Evolutionary conservation across 108 stramenopile species (phyloP), one percentile per base, ranked within the genome.

Genomic region (Cyclostephanos tholiformis): DNA sequence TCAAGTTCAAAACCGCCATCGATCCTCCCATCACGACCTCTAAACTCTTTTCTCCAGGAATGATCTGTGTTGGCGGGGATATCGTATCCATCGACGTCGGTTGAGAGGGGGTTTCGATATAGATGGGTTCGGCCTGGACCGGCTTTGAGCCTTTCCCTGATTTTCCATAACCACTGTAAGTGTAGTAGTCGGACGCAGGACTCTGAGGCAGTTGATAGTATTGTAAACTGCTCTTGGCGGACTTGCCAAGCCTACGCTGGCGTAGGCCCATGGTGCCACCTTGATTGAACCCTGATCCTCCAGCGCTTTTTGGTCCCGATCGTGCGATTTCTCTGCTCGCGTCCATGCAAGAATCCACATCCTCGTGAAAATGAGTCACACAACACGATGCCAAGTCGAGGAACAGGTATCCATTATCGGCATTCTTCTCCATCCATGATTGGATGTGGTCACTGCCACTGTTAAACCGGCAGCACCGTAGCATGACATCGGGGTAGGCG

Each of bases 21-120:
- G 38, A 14, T 26, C 77, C 77, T 41, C 77, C 77, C 77, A 78
- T 78, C 7, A 65, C 67, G 11, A 78, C 59, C 38, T 69, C 48
- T 8, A 78, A 70, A 50, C 14, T 30, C 13, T 53, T 68, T 56
- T 29, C 56, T 25, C 23, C 56, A 12, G 41, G 41, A 41, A 41
- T 41, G 7, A 41, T 4, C 12, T 3, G 41, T 41, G 41, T 41
- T 41, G 41, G 41, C 12, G 41, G 41, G 41, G 41, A 7, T 1
- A 41, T 7, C 41, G 44, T 12, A 16, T 46, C 44, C 3, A 46
- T 46, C 44, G 12, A 14, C 16, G 44, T 16, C 16, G 44, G 44
- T 46, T 16, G 16, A 14, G 12, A 3, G 44, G 44, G 16, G 44
- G 3, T 46, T 12, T 46, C 44, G 44, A 14, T 14, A 12, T 41